Evolutionary conservation across 345 rosid species (phyloP).

Genomic region (Salix suchowensis): DNA sequence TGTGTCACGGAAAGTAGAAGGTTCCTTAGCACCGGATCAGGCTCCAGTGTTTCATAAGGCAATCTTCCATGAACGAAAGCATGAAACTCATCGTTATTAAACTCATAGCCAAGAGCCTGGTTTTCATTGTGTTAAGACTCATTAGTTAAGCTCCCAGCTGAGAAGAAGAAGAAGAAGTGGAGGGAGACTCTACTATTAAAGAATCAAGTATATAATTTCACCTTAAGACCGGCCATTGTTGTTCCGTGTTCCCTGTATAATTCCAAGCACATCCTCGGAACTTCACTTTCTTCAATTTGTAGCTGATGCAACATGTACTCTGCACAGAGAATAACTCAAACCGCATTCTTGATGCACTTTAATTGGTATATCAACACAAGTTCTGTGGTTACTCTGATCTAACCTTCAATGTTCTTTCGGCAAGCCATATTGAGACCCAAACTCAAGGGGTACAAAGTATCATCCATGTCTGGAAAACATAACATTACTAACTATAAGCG

Average conservation of each 20-base stretch:
- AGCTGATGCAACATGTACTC: constrained; percentile 71
- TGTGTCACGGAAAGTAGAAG: constrained; percentile 80
- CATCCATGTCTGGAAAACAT: constrained; percentile 70
- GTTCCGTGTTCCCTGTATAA: constrained; percentile 88
- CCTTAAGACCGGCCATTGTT: constrained; percentile 97
- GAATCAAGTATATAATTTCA: constrained; percentile 12
- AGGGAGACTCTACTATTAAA: background rate
- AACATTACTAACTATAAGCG: background rate
- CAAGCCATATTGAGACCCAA: constrained; percentile 76
- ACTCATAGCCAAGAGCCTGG: constrained; percentile 80
- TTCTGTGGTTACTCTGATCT: background rate
- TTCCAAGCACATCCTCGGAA: constrained; percentile 81
- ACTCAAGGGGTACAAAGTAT: constrained; percentile 76
- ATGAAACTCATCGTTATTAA: constrained; percentile 82
- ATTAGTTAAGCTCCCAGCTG: background rate
- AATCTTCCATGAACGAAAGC: constrained; percentile 76
- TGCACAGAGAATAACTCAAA: constrained; percentile 23
- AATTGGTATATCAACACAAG: background rate
- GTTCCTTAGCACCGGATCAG: constrained; percentile 65
- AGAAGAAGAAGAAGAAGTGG: background rate
- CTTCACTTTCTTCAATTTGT: constrained; percentile 68
- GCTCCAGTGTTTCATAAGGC: constrained; percentile 66
- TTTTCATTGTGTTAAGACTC: background rate
- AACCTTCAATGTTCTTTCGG: constrained; percentile 78
- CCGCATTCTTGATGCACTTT: background rate